Evolutionary conservation across 2,329 filamentous ascomycete genomes (phyloP).

Genomic region (Fusarium illudens): DNA sequence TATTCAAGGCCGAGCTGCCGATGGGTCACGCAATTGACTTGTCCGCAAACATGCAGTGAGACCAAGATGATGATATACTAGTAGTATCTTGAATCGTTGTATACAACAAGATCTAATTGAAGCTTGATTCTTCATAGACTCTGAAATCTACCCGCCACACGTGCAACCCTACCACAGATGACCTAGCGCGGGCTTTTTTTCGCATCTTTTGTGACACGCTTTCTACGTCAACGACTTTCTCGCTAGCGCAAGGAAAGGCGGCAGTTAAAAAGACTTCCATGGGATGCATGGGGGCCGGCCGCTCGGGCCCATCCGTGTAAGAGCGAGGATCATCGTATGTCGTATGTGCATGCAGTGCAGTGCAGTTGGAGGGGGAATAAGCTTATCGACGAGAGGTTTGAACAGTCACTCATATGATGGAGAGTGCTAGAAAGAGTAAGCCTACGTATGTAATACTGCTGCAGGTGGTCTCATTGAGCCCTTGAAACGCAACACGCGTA

Average conservation of each 20-base stretch:
- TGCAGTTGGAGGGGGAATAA: background rate
- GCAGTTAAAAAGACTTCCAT: too few relatives aligned
- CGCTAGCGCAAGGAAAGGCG: background rate
- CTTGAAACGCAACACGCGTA: background rate
- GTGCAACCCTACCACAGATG: background rate
- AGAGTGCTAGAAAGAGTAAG: too few relatives aligned
- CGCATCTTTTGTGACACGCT: background rate
- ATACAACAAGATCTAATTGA: background rate
- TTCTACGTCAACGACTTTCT: background rate
- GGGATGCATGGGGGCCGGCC: background rate
- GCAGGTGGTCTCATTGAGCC: too few relatives aligned
- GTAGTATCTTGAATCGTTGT: background rate
- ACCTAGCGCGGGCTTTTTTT: background rate
- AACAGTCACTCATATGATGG: too few relatives aligned
- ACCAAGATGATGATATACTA: too few relatives aligned
- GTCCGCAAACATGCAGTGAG: too few relatives aligned
- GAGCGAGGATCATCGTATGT: too few relatives aligned
- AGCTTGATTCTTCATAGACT: background rate
- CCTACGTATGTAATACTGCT: too few relatives aligned
- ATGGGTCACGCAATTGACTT: too few relatives aligned
- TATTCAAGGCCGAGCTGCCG: constrained; percentile 13
- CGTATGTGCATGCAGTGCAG: too few relatives aligned
- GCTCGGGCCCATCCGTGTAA: background rate
- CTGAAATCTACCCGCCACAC: background rate
- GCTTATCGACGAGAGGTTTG: too few relatives aligned